Percentiles rank a stretch among this genome's conserved stretches.
Evolutionary conservation across 176 grass and related monocot species (phyloP).

Genomic region (Zea mays): DNA sequence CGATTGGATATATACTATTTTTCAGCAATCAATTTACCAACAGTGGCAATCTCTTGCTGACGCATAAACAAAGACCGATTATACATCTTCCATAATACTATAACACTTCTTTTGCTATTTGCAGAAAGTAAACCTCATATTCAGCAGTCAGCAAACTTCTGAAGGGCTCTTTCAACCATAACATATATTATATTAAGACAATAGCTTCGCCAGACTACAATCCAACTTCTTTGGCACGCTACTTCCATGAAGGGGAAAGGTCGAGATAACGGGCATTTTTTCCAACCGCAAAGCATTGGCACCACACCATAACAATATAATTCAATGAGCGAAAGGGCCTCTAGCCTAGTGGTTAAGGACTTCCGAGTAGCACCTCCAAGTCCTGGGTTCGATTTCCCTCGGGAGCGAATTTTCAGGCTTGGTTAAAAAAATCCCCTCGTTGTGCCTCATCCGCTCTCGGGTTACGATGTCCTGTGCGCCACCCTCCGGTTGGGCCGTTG

Average conservation of each 20-base stretch:
- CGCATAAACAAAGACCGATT: constrained; percentile 5
- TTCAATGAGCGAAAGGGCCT: too few relatives aligned
- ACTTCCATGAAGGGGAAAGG: constrained; percentile 21
- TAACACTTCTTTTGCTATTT: constrained; percentile 12
- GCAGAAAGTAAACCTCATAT: constrained; percentile 7
- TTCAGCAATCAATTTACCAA: constrained; percentile 28
- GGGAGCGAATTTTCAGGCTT: too few relatives aligned
- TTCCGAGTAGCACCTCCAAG: too few relatives aligned
- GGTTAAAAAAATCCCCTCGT: too few relatives aligned
- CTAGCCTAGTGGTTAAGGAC: too few relatives aligned
- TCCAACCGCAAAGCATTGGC: constrained; percentile 4
- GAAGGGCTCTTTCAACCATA: constrained; percentile 20
- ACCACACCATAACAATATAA: constrained; percentile 3
- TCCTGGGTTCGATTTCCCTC: too few relatives aligned
- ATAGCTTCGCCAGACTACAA: constrained; percentile 11
- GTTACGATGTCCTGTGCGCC: too few relatives aligned
- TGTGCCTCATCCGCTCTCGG: too few relatives aligned
- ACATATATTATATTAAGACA: constrained; percentile 23
- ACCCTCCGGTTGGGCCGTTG: too few relatives aligned
- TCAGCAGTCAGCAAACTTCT: constrained; percentile 33
- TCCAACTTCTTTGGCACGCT: neutral
- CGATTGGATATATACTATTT: constrained; percentile 20
- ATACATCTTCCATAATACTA: constrained; percentile 35
- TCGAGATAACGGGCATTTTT: constrained; percentile 13
- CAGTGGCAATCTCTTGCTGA: constrained; percentile 21